phyloP scores from a whole-genome alignment of 2,329 filamentous ascomycete species.

The Paraconiothyrium brasiliense region DNA sequence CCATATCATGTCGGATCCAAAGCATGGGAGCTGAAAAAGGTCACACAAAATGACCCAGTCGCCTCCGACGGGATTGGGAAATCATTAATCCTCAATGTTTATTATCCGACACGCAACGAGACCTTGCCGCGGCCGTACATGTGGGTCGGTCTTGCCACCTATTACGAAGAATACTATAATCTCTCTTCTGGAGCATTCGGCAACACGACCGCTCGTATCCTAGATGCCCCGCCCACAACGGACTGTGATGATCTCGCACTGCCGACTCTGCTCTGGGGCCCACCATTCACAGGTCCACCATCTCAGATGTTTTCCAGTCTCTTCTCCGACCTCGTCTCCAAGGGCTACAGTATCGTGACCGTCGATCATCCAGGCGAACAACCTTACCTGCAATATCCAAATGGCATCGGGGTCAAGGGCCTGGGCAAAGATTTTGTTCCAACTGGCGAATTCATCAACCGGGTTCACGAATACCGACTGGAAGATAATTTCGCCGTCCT shows the following conservation, averaged over 20 bases:
- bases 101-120: not conserved
- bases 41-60: not conserved
- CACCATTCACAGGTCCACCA: constrained; percentile 22
- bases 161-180: constrained; percentile 16
- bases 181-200: constrained; percentile 8
- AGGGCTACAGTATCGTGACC: constrained; percentile 25
- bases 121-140: constrained; percentile 11
- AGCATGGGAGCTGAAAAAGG: not conserved
- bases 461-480: constrained; percentile 16
- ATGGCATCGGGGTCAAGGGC: constrained; percentile 19
- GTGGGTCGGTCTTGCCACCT: constrained; percentile 10
- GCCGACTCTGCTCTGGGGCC: constrained; percentile 26
- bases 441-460: not conserved
- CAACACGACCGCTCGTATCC: constrained; percentile 13
- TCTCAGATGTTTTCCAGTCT: constrained; percentile 22
- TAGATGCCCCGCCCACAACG: not conserved
- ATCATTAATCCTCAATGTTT: not conserved
- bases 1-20: constrained; percentile 1
- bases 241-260: not conserved
- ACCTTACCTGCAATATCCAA: constrained; percentile 25
- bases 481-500: constrained; percentile 22
- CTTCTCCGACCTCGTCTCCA: constrained; percentile 22
- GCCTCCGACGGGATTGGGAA: not conserved
- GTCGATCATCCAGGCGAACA: constrained; percentile 30
- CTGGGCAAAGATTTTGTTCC: constrained; percentile 15